A percentile compares a stretch with the other conserved stretches of the same genome.
These are phyloP conservation scores for Trifolium repens DNA, from an alignment of 306 rosid species.

Conservation along the genomic window DNA sequence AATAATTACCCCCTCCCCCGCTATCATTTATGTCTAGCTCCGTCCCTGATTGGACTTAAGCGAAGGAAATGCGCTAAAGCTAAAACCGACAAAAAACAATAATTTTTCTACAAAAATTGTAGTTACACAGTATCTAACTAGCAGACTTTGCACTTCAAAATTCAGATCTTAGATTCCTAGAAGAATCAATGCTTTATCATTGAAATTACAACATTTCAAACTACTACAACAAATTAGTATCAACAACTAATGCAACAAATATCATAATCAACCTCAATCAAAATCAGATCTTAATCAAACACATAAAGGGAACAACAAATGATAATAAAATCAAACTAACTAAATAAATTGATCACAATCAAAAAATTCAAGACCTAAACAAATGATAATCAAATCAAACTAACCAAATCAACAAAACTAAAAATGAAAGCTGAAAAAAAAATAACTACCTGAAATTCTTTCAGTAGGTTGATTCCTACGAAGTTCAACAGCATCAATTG, in stretches of 20 bases:
- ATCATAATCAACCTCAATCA: slow-evolving; percentile 38
- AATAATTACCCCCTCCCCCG: neutral
- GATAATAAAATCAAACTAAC: neutral
- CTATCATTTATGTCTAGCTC: neutral
- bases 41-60: neutral
- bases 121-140: slow-evolving; percentile 11
- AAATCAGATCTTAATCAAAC: slow-evolving; percentile 49
- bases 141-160: slow-evolving; percentile 6
- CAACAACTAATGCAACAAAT: slow-evolving; percentile 23
- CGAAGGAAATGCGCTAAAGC: neutral
- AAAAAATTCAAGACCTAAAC: slow-evolving; percentile 22
- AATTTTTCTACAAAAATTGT: neutral
- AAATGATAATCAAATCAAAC: neutral
- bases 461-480: slow-evolving; percentile 76
- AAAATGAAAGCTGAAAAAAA: too few species aligned
- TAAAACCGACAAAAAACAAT: neutral
- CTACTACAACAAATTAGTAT: neutral
- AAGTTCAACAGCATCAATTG: slow-evolving; percentile 57
- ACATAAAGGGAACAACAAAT: slow-evolving; percentile 1
- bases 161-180: slow-evolving; percentile 23
- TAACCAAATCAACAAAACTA: slow-evolving; percentile 1
- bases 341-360: slow-evolving; percentile 15
- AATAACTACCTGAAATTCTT: slow-evolving; percentile 79
- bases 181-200: slow-evolving; percentile 26
- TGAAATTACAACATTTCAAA: slow-evolving; percentile 23